These are phyloP conservation scores for Diplosphaera chodatii DNA, from an alignment of 139 green algal species.

Conservation along the genomic window DNA sequence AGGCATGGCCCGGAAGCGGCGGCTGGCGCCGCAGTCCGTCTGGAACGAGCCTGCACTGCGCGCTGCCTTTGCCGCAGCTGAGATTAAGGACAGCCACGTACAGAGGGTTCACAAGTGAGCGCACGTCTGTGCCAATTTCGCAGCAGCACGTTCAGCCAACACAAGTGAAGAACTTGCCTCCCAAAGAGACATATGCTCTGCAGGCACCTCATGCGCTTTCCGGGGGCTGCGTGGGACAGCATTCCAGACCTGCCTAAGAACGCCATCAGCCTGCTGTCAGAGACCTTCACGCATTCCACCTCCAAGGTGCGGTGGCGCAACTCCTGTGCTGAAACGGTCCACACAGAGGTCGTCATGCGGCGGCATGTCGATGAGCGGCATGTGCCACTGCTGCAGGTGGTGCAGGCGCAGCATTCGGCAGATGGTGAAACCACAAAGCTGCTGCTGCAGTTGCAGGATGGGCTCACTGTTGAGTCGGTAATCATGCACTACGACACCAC, in stretches of 20 bases:
- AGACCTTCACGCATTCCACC: conserved; percentile 49
- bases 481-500: conserved; percentile 83
- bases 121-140: background rate
- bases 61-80: conserved; percentile 41
- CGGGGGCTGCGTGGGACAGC: conserved; percentile 39
- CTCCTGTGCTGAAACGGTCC: no score
- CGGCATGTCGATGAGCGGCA: no score
- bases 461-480: conserved; percentile 81
- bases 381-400: conserved; percentile 27
- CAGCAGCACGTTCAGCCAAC: no score
- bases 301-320: conserved; percentile 2
- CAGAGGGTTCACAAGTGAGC: conserved; percentile 51
- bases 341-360: no score
- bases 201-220: conserved; percentile 59
- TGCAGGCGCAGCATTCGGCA: conserved; percentile 36
- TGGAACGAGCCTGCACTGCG: conserved; percentile 47
- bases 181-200: no score
- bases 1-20: conserved; percentile 33
- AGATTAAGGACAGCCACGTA: conserved; percentile 55
- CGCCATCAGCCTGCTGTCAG: conserved; percentile 39
- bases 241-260: conserved; percentile 68
- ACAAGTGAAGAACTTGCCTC: no score
- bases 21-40: conserved; percentile 33
- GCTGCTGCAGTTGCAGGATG: conserved; percentile 86
- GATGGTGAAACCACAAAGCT: conserved; percentile 80